Conservation (phyloP, 148 eudicot species). For the Silene conica region DNA sequence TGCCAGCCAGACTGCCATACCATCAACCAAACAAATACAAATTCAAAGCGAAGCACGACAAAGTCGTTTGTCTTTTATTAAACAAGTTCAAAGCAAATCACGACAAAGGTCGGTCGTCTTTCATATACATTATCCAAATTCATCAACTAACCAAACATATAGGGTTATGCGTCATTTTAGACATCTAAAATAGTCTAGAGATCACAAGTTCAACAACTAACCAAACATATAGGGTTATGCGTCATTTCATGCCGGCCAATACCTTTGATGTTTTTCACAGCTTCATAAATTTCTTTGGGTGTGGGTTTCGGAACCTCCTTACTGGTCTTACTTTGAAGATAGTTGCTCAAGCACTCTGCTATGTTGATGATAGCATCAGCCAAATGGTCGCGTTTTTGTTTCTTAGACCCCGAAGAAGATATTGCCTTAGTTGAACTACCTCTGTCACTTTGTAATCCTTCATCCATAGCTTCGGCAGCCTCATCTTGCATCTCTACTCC, state of each 20-base stretch:
- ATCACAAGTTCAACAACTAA: too few relatives aligned
- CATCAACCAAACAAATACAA: too few relatives aligned
- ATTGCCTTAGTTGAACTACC: not conserved
- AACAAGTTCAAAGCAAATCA: too few relatives aligned
- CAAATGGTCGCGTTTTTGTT: constrained; percentile 3
- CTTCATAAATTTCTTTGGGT: not conserved
- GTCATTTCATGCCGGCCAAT: not conserved
- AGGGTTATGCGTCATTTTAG: too few relatives aligned
- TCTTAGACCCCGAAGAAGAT: constrained; percentile 1
- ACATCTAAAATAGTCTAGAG: too few relatives aligned
- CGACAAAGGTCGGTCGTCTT: too few relatives aligned
- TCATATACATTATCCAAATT: too few relatives aligned
- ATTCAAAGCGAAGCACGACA: too few relatives aligned
- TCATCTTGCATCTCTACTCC: not conserved
- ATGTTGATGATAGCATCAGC: not conserved
- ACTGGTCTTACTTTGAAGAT: constrained; percentile 2
- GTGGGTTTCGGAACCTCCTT: not conserved
- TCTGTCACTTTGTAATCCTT: not conserved
- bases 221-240: too few relatives aligned
- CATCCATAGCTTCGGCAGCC: constrained; percentile 5
- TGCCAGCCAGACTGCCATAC: too few relatives aligned
- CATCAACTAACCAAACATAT: too few relatives aligned
- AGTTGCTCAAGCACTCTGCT: not conserved
- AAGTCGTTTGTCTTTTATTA: too few relatives aligned
- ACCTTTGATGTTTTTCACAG: constrained; percentile 2